Evolutionary conservation across 768 basidiomycete genomes (phyloP).

Genomic region (Boletus vermiculosoides): DNA sequence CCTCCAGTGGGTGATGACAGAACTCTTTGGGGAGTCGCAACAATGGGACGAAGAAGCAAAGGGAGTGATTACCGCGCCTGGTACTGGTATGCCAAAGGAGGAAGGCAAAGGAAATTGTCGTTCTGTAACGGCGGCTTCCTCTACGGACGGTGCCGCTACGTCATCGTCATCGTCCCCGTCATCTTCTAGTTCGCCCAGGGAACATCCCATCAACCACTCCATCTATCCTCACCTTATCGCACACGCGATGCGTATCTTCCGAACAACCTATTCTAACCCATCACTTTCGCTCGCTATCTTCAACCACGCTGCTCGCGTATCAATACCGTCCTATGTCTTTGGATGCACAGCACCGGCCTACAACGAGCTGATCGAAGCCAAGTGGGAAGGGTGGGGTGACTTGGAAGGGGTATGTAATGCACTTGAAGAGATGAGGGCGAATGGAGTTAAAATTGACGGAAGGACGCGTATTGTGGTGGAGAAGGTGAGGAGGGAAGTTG

Average conservation of each 20-base stretch:
- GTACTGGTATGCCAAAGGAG: neutral
- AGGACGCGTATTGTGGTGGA: slow-evolving; percentile 64
- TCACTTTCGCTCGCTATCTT: slow-evolving; percentile 82
- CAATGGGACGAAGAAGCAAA: slow-evolving; percentile 49
- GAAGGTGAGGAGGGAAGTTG: slow-evolving; percentile 60
- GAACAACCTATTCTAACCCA: slow-evolving; percentile 76
- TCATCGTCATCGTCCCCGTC: neutral
- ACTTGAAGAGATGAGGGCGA: slow-evolving; percentile 78
- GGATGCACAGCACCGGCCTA: slow-evolving; percentile 88
- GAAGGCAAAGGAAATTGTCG: neutral
- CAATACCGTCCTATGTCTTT: slow-evolving; percentile 79
- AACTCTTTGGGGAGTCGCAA: slow-evolving; percentile 64
- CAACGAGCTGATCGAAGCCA: slow-evolving; percentile 84
- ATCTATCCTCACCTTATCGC: slow-evolving; percentile 77
- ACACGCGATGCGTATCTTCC: slow-evolving; percentile 72
- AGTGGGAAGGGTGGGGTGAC: slow-evolving; percentile 84
- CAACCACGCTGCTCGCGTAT: slow-evolving; percentile 70
- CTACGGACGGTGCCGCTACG: neutral
- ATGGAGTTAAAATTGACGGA: slow-evolving; percentile 66
- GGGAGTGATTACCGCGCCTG: slow-evolving; percentile 33
- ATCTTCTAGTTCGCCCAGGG: neutral
- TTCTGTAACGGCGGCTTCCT: neutral
- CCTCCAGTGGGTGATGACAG: slow-evolving; percentile 66
- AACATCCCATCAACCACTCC: slow-evolving; percentile 51
- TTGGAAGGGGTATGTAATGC: slow-evolving; percentile 69